A percentile compares a stretch with the other conserved stretches of the same genome.
Conservation (phyloP, 768 basidiomycete genomes). For the Psilocybe subaeruginosa region DNA sequence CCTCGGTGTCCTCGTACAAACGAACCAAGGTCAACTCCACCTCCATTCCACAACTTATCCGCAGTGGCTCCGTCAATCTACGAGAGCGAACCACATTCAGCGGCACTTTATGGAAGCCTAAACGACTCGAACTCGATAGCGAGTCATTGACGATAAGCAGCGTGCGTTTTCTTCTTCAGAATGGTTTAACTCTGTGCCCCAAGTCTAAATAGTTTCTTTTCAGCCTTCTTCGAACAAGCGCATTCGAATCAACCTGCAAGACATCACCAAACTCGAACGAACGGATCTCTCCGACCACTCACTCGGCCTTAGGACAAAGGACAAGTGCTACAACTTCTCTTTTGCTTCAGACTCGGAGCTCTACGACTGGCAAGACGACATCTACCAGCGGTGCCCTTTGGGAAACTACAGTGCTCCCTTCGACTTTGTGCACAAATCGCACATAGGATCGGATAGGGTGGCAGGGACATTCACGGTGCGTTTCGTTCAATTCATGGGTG, state of each 20-base stretch:
- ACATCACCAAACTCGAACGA: constrained; percentile 41
- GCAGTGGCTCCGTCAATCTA: constrained; percentile 23
- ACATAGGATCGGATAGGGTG: constrained; percentile 37
- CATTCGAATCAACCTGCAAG: constrained; percentile 32
- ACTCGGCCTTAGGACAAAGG: constrained; percentile 35
- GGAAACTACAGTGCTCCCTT: constrained; percentile 38
- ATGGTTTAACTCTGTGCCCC: not conserved
- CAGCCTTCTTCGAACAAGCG: constrained; percentile 26
- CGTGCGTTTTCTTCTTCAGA: constrained; percentile 16
- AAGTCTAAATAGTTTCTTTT: constrained; percentile 4
- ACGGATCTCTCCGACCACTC: constrained; percentile 40
- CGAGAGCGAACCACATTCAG: constrained; percentile 25
- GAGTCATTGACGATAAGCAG: constrained; percentile 26
- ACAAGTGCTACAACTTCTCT: constrained; percentile 35
- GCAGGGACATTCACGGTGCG: constrained; percentile 34
- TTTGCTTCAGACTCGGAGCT: constrained; percentile 42
- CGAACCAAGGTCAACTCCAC: constrained; percentile 6
- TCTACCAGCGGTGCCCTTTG: constrained; percentile 41
- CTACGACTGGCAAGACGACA: constrained; percentile 51
- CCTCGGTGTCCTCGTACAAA: constrained; percentile 14
- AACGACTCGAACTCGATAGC: constrained; percentile 24
- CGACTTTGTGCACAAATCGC: constrained; percentile 42
- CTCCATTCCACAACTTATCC: constrained; percentile 16
- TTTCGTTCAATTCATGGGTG: not conserved
- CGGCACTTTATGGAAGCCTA: constrained; percentile 26